These are phyloP conservation scores for Linum trigynum DNA, from an alignment of 345 rosid genomes.

Conservation along the genomic window DNA sequence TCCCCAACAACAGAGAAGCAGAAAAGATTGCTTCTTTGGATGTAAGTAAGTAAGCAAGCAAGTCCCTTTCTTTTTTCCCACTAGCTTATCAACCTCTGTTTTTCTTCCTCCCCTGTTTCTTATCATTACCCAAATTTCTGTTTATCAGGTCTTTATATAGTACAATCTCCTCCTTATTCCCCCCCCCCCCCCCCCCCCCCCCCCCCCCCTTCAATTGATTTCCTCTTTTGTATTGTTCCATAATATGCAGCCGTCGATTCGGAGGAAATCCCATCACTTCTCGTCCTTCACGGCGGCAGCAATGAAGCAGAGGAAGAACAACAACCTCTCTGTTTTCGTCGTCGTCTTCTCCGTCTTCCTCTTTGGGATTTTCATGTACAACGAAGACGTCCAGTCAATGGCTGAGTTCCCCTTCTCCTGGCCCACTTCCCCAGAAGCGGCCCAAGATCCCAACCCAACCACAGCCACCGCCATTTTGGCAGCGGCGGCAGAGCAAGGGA, in stretches of 20 bases:
- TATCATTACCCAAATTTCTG: neutral
- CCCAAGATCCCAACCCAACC: neutral
- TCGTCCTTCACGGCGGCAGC: constrained; percentile 26
- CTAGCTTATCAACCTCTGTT: neutral
- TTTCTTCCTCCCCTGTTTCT: neutral
- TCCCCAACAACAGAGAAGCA: too few species aligned
- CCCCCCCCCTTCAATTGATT: neutral
- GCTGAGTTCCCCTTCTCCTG: constrained; percentile 70
- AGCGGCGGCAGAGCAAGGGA: neutral
- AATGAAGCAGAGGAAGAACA: constrained; percentile 65
- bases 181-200: neutral
- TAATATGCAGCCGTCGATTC: neutral
- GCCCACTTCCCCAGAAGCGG: constrained; percentile 29
- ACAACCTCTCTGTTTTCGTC: constrained; percentile 56
- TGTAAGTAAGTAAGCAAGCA: too few species aligned
- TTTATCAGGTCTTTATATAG: neutral
- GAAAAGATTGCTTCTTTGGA: too few species aligned
- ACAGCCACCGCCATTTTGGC: neutral
- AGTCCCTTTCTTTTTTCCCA: too few species aligned
- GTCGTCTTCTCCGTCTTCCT: constrained; percentile 45
- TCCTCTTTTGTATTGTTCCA: neutral
- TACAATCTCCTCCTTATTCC: neutral
- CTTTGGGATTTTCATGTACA: constrained; percentile 41
- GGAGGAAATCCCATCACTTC: constrained; percentile 10
- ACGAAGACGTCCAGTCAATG: constrained; percentile 36